Base-by-base conservation (phyloP, 257 asterid species). In the Primulina tabacum region DNA sequence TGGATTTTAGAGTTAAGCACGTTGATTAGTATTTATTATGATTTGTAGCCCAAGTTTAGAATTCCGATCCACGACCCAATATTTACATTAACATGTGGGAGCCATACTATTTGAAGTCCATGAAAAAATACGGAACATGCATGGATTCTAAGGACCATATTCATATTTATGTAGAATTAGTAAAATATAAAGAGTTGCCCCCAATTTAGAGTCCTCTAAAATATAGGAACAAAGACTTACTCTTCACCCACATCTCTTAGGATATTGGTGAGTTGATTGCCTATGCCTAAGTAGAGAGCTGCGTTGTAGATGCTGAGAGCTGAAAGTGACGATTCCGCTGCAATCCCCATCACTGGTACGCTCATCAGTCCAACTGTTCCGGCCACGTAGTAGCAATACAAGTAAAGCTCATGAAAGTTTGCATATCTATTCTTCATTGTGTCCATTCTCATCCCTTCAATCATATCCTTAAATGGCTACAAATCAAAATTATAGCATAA, bases 381-480 rank as follows among this genome's bases (percentile, higher is more conserved):
- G 32, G 96, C 97, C 38, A 88, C 97, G 62, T 85, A 83, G 79
- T 88, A 90, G 86, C 95, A 86, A 73, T 90, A 90, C 30, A 68
- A 77, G 60, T 85, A 90, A 2, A 90, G 84, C 73, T 90, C 96
- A 40, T 90, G 74, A 9, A 88, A 90, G 74, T 82, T 82, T 0
- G 83, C 82, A 12, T 90, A 90, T 2, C 92, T 70, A 21, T 77
- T 79, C 75, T 90, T 90, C 68, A 87, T 65, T 1, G 79, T 83
- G 70, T 90, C 97, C 97, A 88, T 88, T 64, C 97, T 81, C 97
- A 90, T 88, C 28, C 97, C 97, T 20, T 90, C 95, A 26, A 90
- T 90, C 97, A 90, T 86, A 79, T 90, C 97, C 81, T 82, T 86
- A 74, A 90, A 90, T 0, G 97, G 96, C 97, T 90, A 8, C 20